Evolutionary conservation across 1,284 basidiomycete genomes (phyloP).

Genomic region (Ganoderma boninense): DNA sequence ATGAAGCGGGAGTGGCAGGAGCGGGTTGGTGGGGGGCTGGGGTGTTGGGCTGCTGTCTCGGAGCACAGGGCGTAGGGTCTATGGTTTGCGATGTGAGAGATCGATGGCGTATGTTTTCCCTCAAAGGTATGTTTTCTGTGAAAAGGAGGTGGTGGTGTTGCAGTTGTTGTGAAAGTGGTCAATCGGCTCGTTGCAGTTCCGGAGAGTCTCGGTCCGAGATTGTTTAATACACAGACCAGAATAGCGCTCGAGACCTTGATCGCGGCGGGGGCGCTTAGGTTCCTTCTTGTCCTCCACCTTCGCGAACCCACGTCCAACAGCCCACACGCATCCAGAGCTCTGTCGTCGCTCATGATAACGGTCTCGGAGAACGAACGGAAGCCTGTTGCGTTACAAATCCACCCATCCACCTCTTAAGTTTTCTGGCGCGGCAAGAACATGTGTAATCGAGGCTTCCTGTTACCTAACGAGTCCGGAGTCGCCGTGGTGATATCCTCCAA

Average conservation of each 20-base stretch:
- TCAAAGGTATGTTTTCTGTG: neutral
- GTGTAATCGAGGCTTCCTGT: neutral
- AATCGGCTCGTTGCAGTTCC: neutral
- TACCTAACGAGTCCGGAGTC: neutral
- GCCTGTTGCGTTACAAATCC: neutral
- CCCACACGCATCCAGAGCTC: neutral
- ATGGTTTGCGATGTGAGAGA: neutral
- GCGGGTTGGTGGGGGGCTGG: neutral
- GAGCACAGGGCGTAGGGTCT: no score
- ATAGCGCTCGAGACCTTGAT: neutral
- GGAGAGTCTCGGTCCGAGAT: neutral
- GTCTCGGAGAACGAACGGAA: neutral
- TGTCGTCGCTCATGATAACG: neutral
- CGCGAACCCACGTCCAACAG: neutral
- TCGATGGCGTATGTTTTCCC: neutral
- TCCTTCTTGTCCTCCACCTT: neutral
- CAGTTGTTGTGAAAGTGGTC: neutral
- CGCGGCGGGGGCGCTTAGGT: neutral
- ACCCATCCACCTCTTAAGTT: neutral
- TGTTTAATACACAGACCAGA: neutral
- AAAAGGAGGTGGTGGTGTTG: no score
- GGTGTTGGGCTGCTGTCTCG: neutral
- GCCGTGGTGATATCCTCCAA: neutral
- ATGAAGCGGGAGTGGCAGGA: constrained; percentile 9
- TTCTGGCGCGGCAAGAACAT: constrained; percentile 4